Conservation (phyloP, 2,329 filamentous ascomycete genomes). For the Clonostachys byssicola region DNA sequence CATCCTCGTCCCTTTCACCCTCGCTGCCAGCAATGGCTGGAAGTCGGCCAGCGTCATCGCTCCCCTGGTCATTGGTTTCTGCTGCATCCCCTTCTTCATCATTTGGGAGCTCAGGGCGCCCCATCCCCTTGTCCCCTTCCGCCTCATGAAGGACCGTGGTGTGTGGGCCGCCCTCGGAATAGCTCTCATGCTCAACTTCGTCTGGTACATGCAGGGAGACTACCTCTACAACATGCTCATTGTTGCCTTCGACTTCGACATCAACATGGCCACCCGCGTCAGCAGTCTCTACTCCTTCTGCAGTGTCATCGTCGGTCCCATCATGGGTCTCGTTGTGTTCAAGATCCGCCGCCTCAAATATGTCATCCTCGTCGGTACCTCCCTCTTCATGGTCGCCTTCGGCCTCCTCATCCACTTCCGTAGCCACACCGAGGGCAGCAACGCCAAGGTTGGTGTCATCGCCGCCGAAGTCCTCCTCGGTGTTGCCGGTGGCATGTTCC, state of each 20-base stretch:
- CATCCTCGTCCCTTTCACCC: conserved; percentile 37
- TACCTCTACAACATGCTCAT: conserved; percentile 60
- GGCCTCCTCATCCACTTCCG: conserved; percentile 61
- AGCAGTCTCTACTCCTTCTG: conserved; percentile 52
- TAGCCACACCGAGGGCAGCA: conserved; percentile 29
- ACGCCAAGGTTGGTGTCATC: conserved; percentile 51
- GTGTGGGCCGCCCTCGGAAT: conserved; percentile 62
- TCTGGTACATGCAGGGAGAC: conserved; percentile 61
- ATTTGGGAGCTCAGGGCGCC: conserved; percentile 40
- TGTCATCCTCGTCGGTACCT: conserved; percentile 59
- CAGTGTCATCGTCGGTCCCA: conserved; percentile 52
- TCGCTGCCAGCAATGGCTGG: conserved; percentile 36
- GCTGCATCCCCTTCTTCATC: conserved; percentile 45
- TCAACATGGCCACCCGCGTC: conserved; percentile 53
- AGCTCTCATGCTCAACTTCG: conserved; percentile 48
- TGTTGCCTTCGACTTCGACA: conserved; percentile 56
- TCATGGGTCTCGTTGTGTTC: conserved; percentile 53
- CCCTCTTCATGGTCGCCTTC: conserved; percentile 60
- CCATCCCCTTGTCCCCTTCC: conserved; percentile 56
- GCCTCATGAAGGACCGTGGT: conserved; percentile 57
- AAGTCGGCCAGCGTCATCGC: conserved; percentile 30
- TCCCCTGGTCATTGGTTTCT: conserved; percentile 37
- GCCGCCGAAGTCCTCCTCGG: conserved; percentile 60
- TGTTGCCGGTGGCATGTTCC: conserved; percentile 60
- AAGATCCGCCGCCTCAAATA: conserved; percentile 55